Evolutionary conservation across 768 basidiomycete species (phyloP).

Genomic region (Pulveroboletus sp.): DNA sequence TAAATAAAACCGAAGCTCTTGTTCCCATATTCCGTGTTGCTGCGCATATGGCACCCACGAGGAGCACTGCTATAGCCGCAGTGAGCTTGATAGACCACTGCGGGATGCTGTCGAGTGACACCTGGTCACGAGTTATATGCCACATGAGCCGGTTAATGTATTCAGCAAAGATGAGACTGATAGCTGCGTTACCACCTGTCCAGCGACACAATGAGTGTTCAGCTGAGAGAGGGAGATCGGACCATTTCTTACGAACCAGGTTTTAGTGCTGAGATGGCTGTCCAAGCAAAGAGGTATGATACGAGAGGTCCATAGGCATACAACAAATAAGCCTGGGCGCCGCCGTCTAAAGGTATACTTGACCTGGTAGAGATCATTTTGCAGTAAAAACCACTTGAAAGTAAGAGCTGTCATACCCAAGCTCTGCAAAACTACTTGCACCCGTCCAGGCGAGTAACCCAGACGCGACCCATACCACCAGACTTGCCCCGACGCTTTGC

Average conservation of each 20-base stretch:
- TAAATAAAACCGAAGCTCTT: conserved; percentile 82
- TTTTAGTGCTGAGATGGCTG: conserved; percentile 82
- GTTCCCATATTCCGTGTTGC: conserved; percentile 74
- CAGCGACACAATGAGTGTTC: conserved; percentile 2
- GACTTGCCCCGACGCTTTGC: conserved; percentile 84
- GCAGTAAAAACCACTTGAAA: not conserved
- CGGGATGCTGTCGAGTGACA: conserved; percentile 75
- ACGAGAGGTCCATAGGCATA: conserved; percentile 84
- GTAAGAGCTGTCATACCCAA: conserved; percentile 54
- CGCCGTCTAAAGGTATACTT: conserved; percentile 41
- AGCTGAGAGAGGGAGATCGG: not conserved
- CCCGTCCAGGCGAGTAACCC: conserved; percentile 94
- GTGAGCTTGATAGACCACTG: conserved; percentile 90
- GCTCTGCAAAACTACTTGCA: conserved; percentile 88
- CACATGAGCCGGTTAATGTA: conserved; percentile 89
- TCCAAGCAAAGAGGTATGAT: conserved; percentile 94
- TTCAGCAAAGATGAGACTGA: conserved; percentile 86
- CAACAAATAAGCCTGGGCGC: conserved; percentile 75
- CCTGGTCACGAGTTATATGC: conserved; percentile 64
- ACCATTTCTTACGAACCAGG: conserved; percentile 48
- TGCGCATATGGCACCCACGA: conserved; percentile 76
- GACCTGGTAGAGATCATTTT: conserved; percentile 16
- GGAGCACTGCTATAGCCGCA: conserved; percentile 63
- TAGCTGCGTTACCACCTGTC: conserved; percentile 72
- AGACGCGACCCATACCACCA: conserved; percentile 77